Base-by-base conservation (phyloP, 495 filamentous ascomycete genomes). In the Penicillium soppii region DNA sequence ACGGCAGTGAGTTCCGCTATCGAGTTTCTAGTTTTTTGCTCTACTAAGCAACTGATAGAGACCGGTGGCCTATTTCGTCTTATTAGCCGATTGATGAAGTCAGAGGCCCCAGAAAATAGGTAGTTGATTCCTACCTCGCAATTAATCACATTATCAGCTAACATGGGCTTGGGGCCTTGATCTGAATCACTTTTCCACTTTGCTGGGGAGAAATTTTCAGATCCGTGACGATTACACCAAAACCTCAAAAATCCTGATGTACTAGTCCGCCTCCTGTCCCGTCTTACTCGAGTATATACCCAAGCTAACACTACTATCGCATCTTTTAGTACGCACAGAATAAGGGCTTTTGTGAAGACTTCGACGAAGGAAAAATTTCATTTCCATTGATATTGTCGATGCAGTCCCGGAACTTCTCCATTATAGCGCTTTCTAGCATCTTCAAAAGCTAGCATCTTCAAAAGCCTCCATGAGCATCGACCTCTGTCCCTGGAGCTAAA, bases 151-250 rank as follows among this genome's bases (percentile, higher is more conserved):
- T n/a, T n/a, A n/a, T n/a, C n/a, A n/a, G n/a, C n/a, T n/a, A n/a
- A n/a, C n/a, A n/a, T n/a, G n/a, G n/a, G n/a, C n/a, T n/a, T n/a
- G n/a, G n/a, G n/a, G n/a, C 17, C 26, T 23, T 41, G 22, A 57
- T 50, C 12, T 50, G 42, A 8, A 33, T 19, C 39, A 47, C 22
- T 30, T 71, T 7, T 53, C 52, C 13, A 47, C 21, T 4, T 36
- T 66, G 8, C 23, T 72, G 0, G 69, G 70, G 3, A 47, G 59
- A 8, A 68, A 57, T 39, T 71, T 65, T 43, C 70, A 74, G 27
- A 64, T 67, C 13, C 56, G 68, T 5, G 69, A 74, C 50, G 70
- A 72, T 29, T 69, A 72, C 45, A 72, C 45, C 56, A 61, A 29
- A 72, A 74, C 47, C 58, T 72, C 17, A 4, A 21, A 17, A 20